Percentiles rank a stretch among this genome's conserved stretches.
Conservation (phyloP, 495 filamentous ascomycete species). For the Trichodelitschia bisporula region DNA sequence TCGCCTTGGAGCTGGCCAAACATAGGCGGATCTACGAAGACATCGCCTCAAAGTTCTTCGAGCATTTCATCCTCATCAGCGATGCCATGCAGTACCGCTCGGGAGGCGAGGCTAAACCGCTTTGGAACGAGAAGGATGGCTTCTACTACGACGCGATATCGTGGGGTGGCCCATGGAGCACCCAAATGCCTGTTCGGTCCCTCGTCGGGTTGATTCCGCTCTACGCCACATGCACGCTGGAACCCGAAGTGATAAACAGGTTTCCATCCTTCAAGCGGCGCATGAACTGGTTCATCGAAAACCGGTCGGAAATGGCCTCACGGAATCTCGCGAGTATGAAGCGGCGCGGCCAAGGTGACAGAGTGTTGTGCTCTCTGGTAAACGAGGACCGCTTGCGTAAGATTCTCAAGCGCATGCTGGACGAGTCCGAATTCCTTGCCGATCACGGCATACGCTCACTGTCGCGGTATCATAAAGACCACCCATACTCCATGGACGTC, state of each 20-base stretch:
- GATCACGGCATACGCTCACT: slow-evolving; percentile 79
- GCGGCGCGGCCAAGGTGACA: slow-evolving; percentile 65
- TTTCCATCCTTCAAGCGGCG: slow-evolving; percentile 87
- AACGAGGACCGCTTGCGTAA: slow-evolving; percentile 67
- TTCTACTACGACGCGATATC: slow-evolving; percentile 99
- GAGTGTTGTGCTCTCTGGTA: slow-evolving; percentile 65
- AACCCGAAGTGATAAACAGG: slow-evolving; percentile 77
- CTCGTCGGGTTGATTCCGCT: slow-evolving; percentile 84
- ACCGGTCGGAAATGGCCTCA: slow-evolving; percentile 60
- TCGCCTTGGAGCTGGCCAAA: slow-evolving; percentile 80
- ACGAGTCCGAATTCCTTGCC: slow-evolving; percentile 80
- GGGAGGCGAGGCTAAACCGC: slow-evolving; percentile 52
- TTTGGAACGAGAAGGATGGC: slow-evolving; percentile 85
- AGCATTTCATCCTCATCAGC: slow-evolving; percentile 92
- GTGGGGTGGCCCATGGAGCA: slow-evolving; percentile 75
- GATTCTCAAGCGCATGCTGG: slow-evolving; percentile 76
- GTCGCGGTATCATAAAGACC: slow-evolving; percentile 74
- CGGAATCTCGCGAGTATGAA: slow-evolving; percentile 82
- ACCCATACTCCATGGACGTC: slow-evolving; percentile 88
- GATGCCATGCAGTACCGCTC: slow-evolving; percentile 87
- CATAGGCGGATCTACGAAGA: slow-evolving; percentile 93
- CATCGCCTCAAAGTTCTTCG: slow-evolving; percentile 95
- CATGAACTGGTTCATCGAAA: slow-evolving; percentile 78
- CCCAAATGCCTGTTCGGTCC: slow-evolving; percentile 76
- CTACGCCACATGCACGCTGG: slow-evolving; percentile 73